phyloP scores from a whole-genome alignment of 2,329 filamentous ascomycete species.

The Orbilia oligospora region DNA sequence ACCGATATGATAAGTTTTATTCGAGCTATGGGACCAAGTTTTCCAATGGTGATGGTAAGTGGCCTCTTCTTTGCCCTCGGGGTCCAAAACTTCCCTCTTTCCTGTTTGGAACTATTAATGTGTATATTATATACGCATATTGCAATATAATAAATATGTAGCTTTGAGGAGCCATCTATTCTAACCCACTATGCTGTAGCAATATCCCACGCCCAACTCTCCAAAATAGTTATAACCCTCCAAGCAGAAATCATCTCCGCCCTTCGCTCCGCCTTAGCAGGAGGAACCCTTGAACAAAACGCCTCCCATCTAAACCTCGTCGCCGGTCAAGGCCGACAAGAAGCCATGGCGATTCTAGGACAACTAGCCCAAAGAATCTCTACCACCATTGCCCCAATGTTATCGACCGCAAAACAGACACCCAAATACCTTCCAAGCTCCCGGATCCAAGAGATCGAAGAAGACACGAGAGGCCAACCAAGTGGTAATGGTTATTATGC shows the following conservation, averaged over 20 bases:
- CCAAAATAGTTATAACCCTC: slow-evolving; percentile 14
- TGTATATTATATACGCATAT: too few species aligned
- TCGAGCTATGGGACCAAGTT: neutral
- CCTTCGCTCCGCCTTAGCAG: neutral
- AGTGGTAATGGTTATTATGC: neutral
- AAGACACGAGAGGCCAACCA: too few species aligned
- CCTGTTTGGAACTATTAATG: too few species aligned
- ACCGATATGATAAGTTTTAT: neutral
- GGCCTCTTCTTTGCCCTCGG: neutral
- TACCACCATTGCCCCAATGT: neutral
- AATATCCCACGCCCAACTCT: slow-evolving; percentile 4
- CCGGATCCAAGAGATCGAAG: neutral
- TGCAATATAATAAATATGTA: too few species aligned
- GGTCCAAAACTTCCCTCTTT: too few species aligned
- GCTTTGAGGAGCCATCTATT: neutral
- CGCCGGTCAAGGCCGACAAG: slow-evolving; percentile 1
- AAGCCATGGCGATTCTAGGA: neutral
- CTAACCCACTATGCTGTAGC: neutral
- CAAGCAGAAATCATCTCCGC: slow-evolving; percentile 10
- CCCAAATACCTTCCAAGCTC: neutral
- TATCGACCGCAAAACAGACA: neutral
- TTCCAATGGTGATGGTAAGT: slow-evolving; percentile 12
- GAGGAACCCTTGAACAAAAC: slow-evolving; percentile 5
- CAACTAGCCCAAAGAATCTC: slow-evolving; percentile 9
- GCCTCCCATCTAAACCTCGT: slow-evolving; percentile 1